Evolutionary conservation across 78 protist species (phyloP).

Genomic region (Neovahlkampfia damariscottae): DNA sequence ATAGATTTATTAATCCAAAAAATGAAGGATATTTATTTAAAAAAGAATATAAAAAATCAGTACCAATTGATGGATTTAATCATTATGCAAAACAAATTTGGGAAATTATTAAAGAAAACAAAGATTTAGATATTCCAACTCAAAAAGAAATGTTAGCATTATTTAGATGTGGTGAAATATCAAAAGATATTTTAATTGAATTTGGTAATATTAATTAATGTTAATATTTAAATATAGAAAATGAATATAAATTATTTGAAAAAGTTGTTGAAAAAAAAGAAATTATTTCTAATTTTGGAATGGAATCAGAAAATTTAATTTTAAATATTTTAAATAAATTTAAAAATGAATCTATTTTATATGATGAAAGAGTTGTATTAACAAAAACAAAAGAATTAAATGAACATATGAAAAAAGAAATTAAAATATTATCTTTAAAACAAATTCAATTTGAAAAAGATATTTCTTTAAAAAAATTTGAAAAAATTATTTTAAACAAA

Average conservation of each 20-base stretch:
- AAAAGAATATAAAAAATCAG: conserved; percentile 26
- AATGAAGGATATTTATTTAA: conserved; percentile 27
- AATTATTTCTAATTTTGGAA: background rate
- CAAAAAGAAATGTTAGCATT: conserved; percentile 77
- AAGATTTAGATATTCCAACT: conserved; percentile 77
- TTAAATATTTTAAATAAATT: background rate
- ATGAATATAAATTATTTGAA: too few species aligned
- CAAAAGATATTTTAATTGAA: background rate
- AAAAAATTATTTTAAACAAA: too few species aligned
- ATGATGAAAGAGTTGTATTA: background rate
- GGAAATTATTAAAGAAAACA: conserved; percentile 64
- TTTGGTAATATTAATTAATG: background rate
- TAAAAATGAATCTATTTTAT: background rate
- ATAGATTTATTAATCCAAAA: conserved; percentile 24
- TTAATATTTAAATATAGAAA: background rate
- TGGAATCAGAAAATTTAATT: background rate
- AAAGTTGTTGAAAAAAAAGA: background rate
- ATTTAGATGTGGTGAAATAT: conserved; percentile 73
- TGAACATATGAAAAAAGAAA: background rate
- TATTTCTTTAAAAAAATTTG: background rate
- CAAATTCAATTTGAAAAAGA: background rate
- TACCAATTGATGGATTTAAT: conserved; percentile 66
- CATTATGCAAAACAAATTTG: conserved; percentile 46
- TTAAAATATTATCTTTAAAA: background rate
- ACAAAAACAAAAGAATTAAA: background rate